These are phyloP conservation scores for Pseudozyma sp. DNA, from an alignment of 1,284 basidiomycete species.

Conservation along the genomic window DNA sequence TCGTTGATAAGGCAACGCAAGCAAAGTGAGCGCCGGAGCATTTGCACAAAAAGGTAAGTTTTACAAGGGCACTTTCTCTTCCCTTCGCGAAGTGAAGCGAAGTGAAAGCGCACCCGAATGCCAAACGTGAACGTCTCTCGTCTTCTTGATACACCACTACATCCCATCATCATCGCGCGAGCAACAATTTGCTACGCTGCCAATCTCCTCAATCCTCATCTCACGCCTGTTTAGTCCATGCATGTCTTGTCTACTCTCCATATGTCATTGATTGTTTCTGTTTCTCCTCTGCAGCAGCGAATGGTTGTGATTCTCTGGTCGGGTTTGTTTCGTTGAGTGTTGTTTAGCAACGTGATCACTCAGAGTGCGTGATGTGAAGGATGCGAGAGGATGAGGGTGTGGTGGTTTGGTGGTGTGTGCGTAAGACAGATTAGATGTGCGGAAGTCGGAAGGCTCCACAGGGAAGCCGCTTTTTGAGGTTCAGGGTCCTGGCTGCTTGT, in stretches of 20 bases:
- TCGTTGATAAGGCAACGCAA: neutral
- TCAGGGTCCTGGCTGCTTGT: neutral
- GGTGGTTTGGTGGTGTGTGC: too few relatives aligned
- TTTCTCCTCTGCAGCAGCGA: too few relatives aligned
- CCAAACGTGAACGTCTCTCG: constrained; percentile 5
- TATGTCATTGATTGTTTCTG: too few relatives aligned
- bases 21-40: neutral
- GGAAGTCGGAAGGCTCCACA: too few relatives aligned
- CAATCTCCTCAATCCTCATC: neutral
- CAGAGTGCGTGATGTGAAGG: too few relatives aligned
- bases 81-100: neutral
- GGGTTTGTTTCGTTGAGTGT: too few relatives aligned
- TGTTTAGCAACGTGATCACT: too few relatives aligned
- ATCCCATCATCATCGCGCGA: too few relatives aligned
- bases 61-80: constrained; percentile 9
- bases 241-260: neutral
- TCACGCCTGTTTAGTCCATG: constrained; percentile 10
- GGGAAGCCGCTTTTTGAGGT: neutral
- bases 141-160: neutral
- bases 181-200: neutral
- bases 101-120: neutral
- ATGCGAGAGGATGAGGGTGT: too few relatives aligned
- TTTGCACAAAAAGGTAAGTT: constrained; percentile 42
- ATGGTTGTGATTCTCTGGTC: too few relatives aligned
- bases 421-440: too few relatives aligned